Conservation (phyloP, 2,329 filamentous ascomycete species). For the Salinomyces thailandicus region DNA sequence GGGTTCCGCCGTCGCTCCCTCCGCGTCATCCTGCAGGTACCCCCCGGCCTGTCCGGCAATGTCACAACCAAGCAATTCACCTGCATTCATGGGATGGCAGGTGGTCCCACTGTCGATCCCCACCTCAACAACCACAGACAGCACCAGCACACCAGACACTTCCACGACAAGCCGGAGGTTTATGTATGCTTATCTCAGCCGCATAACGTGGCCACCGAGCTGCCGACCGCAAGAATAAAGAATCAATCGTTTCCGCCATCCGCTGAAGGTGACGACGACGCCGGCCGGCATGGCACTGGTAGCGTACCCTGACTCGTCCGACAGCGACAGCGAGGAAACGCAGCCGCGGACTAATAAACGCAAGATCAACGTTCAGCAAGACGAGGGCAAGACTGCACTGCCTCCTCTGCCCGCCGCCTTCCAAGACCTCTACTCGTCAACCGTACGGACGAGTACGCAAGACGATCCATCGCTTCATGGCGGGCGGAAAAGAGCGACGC, state of each 20-base stretch:
- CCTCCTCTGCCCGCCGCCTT: conserved; percentile 66
- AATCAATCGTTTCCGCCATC: no score
- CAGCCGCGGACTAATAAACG: conserved; percentile 6
- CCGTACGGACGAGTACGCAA: conserved; percentile 61
- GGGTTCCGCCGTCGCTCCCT: background rate
- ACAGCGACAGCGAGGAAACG: conserved; percentile 13
- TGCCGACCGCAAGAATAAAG: no score
- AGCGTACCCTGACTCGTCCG: conserved; percentile 49
- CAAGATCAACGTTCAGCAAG: conserved; percentile 2
- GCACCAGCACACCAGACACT: no score
- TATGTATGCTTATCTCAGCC: conserved; percentile 1
- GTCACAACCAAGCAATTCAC: background rate
- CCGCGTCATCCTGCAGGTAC: background rate
- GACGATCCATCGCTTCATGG: conserved; percentile 81
- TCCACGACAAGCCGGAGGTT: background rate
- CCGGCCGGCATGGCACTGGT: conserved; percentile 50
- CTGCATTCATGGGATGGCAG: no score
- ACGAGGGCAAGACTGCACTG: background rate
- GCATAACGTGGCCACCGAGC: no score
- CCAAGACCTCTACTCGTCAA: conserved; percentile 80
- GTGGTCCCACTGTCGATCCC: no score
- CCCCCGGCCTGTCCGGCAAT: background rate
- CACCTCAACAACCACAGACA: no score
- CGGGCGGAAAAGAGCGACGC: conserved; percentile 69
- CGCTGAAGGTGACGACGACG: no score